These are phyloP conservation scores for Poterioochromonas sp. DNA, from an alignment of 352 stramenopile species.

Conservation along the genomic window DNA sequence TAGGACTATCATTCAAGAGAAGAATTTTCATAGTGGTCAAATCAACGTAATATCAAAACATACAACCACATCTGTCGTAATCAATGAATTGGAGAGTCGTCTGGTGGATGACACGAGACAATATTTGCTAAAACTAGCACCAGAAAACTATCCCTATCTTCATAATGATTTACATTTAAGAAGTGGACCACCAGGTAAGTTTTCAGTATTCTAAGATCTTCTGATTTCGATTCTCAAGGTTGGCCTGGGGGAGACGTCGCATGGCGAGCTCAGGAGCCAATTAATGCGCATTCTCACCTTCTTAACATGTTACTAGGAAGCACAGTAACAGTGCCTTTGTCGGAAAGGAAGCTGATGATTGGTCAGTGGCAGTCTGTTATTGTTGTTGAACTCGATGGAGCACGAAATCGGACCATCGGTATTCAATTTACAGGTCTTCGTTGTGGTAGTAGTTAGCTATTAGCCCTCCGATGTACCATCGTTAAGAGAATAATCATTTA, in stretches of 20 bases:
- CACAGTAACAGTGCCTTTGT: slow-evolving; percentile 53
- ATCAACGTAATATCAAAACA: slow-evolving; percentile 53
- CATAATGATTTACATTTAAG: slow-evolving; percentile 61
- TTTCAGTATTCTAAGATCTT: slow-evolving; percentile 32
- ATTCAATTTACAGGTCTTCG: slow-evolving; percentile 46
- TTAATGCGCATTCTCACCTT: slow-evolving; percentile 62
- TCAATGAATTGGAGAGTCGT: slow-evolving; percentile 57
- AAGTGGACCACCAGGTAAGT: slow-evolving; percentile 50
- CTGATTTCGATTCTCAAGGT: slow-evolving; percentile 55
- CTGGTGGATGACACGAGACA: slow-evolving; percentile 52
- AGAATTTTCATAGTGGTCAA: slow-evolving; percentile 49
- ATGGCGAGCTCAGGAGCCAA: slow-evolving; percentile 59
- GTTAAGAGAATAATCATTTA: too few relatives aligned
- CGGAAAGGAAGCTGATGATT: slow-evolving; percentile 53
- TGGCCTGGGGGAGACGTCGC: slow-evolving; percentile 46
- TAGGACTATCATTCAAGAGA: slow-evolving; percentile 45
- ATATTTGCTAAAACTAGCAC: slow-evolving; percentile 49
- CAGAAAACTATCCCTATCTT: slow-evolving; percentile 45
- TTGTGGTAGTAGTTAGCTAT: too few relatives aligned
- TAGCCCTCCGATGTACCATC: too few relatives aligned
- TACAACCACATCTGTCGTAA: slow-evolving; percentile 58
- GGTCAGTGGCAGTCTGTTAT: slow-evolving; percentile 59
- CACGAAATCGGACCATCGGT: slow-evolving; percentile 52
- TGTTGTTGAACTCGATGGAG: slow-evolving; percentile 56
- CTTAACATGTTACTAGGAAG: slow-evolving; percentile 55